A percentile compares a stretch with the other conserved stretches of the same genome.
Evolutionary conservation across 2,329 filamentous ascomycete genomes (phyloP).

Genomic region (Endocalyx cinctus): DNA sequence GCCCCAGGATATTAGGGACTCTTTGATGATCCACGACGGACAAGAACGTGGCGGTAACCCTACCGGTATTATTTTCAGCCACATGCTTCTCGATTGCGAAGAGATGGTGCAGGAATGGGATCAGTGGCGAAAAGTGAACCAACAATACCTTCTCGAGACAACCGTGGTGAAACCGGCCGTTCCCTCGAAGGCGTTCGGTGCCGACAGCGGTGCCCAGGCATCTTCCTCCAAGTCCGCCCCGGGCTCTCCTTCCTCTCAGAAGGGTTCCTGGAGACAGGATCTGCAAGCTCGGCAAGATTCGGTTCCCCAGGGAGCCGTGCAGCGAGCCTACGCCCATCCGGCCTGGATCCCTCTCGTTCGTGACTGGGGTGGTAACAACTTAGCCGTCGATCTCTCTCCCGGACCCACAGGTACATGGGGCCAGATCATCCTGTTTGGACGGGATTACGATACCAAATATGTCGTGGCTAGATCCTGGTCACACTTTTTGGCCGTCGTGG

Average conservation of each 20-base stretch:
- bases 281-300: conserved; percentile 81
- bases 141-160: conserved; percentile 71
- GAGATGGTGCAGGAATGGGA: conserved; percentile 98
- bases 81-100: conserved; percentile 95
- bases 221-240: conserved; percentile 64
- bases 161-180: conserved; percentile 54
- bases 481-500: conserved; percentile 76
- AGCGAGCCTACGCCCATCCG: conserved; percentile 89
- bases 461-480: conserved; percentile 92
- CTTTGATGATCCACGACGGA: conserved; percentile 86
- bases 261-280: conserved; percentile 76
- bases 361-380: conserved; percentile 98
- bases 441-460: conserved; percentile 98
- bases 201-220: conserved; percentile 58
- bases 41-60: conserved; percentile 90
- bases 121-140: conserved; percentile 91
- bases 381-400: conserved; percentile 88
- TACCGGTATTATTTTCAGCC: conserved; percentile 87
- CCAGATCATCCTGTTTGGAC: conserved; percentile 92
- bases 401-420: conserved; percentile 90
- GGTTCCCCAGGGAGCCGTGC: conserved; percentile 79
- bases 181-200: conserved; percentile 68
- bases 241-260: conserved; percentile 44
- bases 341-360: conserved; percentile 94
- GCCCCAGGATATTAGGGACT: conserved; percentile 89